Conservation (phyloP, 1,284 basidiomycete genomes). For the Cystobasidium slooffiae region DNA sequence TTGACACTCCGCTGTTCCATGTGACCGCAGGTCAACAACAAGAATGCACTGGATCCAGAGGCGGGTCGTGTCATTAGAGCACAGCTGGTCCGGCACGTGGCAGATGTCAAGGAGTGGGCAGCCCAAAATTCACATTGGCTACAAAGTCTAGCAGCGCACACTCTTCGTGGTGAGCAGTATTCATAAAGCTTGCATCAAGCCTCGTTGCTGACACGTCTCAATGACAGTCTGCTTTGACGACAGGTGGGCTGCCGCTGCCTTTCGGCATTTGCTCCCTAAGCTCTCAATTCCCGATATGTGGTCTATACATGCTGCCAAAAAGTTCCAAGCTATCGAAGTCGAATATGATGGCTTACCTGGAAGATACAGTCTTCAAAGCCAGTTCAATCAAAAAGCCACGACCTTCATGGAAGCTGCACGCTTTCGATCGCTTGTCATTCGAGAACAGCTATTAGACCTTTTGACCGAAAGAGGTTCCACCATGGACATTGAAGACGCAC, state of each 20-base stretch:
- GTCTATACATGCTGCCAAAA: background rate
- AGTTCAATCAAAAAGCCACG: background rate
- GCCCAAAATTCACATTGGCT: too few species aligned
- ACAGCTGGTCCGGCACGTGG: too few species aligned
- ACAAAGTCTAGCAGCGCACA: too few species aligned
- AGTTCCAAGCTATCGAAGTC: background rate
- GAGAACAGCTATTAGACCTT: conserved; percentile 7
- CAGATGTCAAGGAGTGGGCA: too few species aligned
- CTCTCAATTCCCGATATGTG: background rate
- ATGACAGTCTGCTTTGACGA: too few species aligned
- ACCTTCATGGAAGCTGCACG: background rate
- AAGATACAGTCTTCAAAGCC: background rate
- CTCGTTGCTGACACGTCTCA: too few species aligned
- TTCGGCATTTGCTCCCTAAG: background rate
- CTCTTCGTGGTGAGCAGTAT: too few species aligned
- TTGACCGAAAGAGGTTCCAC: background rate
- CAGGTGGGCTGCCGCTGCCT: too few species aligned
- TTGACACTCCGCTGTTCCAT: background rate
- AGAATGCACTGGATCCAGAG: background rate
- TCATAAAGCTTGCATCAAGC: too few species aligned
- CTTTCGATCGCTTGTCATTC: background rate
- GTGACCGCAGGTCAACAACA: background rate
- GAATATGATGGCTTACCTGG: background rate
- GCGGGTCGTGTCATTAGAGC: too few species aligned
- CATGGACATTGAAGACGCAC: background rate